Conservation (phyloP, 1,284 basidiomycete genomes). For the Ustilago tritici region DNA sequence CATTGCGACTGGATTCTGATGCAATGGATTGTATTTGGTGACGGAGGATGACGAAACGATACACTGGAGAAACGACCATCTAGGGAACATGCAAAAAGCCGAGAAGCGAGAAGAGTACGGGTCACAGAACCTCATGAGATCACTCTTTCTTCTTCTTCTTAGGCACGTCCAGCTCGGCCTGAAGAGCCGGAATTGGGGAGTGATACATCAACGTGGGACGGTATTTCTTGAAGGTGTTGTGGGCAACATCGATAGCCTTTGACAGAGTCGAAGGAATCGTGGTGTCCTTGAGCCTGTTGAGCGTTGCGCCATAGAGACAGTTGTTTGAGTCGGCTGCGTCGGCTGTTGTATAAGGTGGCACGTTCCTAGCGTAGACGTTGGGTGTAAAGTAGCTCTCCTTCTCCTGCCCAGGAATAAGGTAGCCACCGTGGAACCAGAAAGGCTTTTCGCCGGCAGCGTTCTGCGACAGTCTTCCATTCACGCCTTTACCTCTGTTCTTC, state of each 20-base stretch:
- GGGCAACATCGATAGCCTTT: constrained; percentile 28
- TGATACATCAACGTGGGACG: constrained; percentile 18
- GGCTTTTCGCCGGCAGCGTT: constrained; percentile 35
- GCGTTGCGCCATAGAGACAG: constrained; percentile 38
- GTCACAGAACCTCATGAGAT: background rate
- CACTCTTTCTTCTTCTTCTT: constrained; percentile 7
- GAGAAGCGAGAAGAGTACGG: background rate
- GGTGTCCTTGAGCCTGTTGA: constrained; percentile 40
- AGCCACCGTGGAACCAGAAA: constrained; percentile 47
- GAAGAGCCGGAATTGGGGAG: constrained; percentile 17
- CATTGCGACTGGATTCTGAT: background rate
- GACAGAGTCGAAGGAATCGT: constrained; percentile 16
- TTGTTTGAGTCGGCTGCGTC: constrained; percentile 20
- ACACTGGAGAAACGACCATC: background rate
- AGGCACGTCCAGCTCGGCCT: background rate
- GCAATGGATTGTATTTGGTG: background rate
- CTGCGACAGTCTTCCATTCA: constrained; percentile 9
- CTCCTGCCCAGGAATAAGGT: constrained; percentile 14
- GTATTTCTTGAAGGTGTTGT: constrained; percentile 27
- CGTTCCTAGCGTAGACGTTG: constrained; percentile 39
- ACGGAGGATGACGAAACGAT: background rate
- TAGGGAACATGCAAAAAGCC: background rate
- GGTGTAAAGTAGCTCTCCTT: constrained; percentile 40
- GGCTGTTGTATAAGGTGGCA: constrained; percentile 28
- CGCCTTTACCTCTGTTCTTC: constrained; percentile 13